phyloP scores from a whole-genome alignment of 108 stramenopile species.

The Phaeodactylum tricornutum region DNA sequence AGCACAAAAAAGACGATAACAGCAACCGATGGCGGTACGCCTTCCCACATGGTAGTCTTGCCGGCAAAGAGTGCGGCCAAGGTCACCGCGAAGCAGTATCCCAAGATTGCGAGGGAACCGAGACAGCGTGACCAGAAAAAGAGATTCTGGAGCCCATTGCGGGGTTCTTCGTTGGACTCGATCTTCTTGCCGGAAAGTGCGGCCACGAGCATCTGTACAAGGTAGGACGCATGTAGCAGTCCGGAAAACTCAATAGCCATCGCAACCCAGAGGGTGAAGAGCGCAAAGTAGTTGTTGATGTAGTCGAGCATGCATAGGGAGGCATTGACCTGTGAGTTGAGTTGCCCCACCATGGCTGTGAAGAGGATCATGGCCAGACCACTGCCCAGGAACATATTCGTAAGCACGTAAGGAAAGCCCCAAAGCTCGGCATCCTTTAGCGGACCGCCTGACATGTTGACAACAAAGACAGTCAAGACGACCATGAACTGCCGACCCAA shows the following conservation, averaged over 20 bases:
- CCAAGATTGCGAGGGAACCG: slow-evolving; percentile 27
- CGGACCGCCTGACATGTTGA: slow-evolving; percentile 61
- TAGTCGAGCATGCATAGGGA: slow-evolving; percentile 48
- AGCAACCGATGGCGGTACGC: slow-evolving; percentile 34
- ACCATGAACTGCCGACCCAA: slow-evolving; percentile 86
- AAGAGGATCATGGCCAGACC: slow-evolving; percentile 38
- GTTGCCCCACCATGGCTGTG: slow-evolving; percentile 28
- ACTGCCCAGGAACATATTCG: slow-evolving; percentile 58
- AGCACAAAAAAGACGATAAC: slow-evolving; percentile 64
- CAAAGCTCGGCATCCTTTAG: slow-evolving; percentile 38
- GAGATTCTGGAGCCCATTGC: slow-evolving; percentile 15
- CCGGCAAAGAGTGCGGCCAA: slow-evolving; percentile 35
- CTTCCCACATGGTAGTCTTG: slow-evolving; percentile 45
- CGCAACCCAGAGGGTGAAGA: slow-evolving; percentile 47
- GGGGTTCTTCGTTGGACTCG: slow-evolving; percentile 43
- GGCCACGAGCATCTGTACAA: slow-evolving; percentile 42
- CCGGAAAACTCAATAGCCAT: slow-evolving; percentile 59
- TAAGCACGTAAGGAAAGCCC: slow-evolving; percentile 42
- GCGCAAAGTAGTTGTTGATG: slow-evolving; percentile 60
- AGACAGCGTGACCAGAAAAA: slow-evolving; percentile 47
- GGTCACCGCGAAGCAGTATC: slow-evolving; percentile 41
- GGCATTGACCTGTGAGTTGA: slow-evolving; percentile 57
- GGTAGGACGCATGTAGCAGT: slow-evolving; percentile 51
- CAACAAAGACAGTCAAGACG: slow-evolving; percentile 52
- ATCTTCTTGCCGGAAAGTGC: slow-evolving; percentile 30